Base-by-base conservation (phyloP, 23 red algal species). In the Pyropia yezoensis region DNA sequence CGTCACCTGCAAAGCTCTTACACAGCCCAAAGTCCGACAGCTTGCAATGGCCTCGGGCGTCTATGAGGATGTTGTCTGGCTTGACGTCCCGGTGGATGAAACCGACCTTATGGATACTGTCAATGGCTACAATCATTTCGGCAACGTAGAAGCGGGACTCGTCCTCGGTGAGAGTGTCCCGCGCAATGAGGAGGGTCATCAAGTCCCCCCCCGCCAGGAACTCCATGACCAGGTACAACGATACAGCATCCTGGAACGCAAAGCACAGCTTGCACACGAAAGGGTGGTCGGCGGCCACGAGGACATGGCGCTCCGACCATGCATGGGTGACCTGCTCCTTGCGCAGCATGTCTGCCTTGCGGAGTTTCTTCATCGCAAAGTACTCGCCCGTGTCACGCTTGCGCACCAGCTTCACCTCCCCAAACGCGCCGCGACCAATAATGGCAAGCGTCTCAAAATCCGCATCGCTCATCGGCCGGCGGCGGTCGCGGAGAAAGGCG, bases 81-180 rank as follows among this genome's bases (percentile, higher is more conserved):
- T 98, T 98, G 53, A 98, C 73, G 66, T 98, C 94, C 24, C 94
- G 74, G 66, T 98, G 94, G 52, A 89, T 91, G 70, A 86, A 98
- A 11, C 94, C 94, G 1, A 98, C 67, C 27, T 88, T 88, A 52
- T 98, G 94, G 62, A 98, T 83, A 53, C 59, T 69, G 54, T 98
- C 94, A 65, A 98, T 98, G 21, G 94, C 94, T 1, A 89, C 80
- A 34, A 90, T 62, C 78, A 98, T 98, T 68, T 98, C 85, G 20
- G 94, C 94, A 19, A 85, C 81, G 57, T 98, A 98, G 59, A 98
- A 98, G 16, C 83, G 70, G 28, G 85, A 62, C 17, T 89, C 85
- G 1, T 91, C 86, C 75, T 98, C 94, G 18, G 80, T 67, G 17
- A 98, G 85, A 1, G 82, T 90, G 65, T 98, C 94, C 16, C 80